phyloP scores from a whole-genome alignment of 495 filamentous ascomycete species.

The Aspergillus mulundensis region DNA sequence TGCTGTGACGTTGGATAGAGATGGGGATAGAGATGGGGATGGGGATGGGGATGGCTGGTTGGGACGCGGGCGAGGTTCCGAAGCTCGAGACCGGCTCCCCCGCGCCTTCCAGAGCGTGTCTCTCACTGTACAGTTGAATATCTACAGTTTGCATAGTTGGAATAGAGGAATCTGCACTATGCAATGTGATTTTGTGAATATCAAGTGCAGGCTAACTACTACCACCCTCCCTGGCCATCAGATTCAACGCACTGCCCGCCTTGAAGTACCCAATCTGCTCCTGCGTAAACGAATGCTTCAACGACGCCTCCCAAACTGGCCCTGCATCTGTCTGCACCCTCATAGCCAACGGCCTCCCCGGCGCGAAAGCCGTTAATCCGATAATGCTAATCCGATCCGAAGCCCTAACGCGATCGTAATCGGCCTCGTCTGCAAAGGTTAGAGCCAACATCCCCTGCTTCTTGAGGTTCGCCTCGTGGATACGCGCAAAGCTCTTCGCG shows the following conservation, averaged over 20 bases:
- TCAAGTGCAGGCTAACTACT: too few species aligned
- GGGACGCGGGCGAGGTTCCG: too few species aligned
- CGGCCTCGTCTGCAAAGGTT: slow-evolving; percentile 76
- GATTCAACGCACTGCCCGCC: slow-evolving; percentile 15
- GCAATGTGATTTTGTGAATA: too few species aligned
- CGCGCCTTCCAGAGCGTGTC: too few species aligned
- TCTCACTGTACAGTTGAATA: too few species aligned
- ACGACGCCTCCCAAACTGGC: slow-evolving; percentile 22
- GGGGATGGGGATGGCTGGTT: too few species aligned
- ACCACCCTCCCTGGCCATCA: slow-evolving; percentile 6
- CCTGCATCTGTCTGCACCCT: slow-evolving; percentile 43
- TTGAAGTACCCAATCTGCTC: slow-evolving; percentile 15
- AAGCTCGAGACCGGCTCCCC: too few species aligned
- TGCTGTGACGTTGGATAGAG: too few species aligned
- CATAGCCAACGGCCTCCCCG: background rate
- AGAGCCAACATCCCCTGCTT: slow-evolving; percentile 96
- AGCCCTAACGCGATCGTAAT: slow-evolving; percentile 85
- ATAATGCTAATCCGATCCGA: slow-evolving; percentile 70
- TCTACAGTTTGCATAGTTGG: too few species aligned
- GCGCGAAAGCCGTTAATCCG: slow-evolving; percentile 56
- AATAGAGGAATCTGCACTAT: too few species aligned
- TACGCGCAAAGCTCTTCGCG: slow-evolving; percentile 83
- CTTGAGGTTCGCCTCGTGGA: slow-evolving; percentile 96
- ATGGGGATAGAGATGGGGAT: too few species aligned
- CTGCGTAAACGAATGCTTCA: slow-evolving; percentile 8